A percentile compares a stretch with the other conserved stretches of the same genome.
phyloP scores from a whole-genome alignment of 1,139 yeast species.

The Pichia terricola region DNA sequence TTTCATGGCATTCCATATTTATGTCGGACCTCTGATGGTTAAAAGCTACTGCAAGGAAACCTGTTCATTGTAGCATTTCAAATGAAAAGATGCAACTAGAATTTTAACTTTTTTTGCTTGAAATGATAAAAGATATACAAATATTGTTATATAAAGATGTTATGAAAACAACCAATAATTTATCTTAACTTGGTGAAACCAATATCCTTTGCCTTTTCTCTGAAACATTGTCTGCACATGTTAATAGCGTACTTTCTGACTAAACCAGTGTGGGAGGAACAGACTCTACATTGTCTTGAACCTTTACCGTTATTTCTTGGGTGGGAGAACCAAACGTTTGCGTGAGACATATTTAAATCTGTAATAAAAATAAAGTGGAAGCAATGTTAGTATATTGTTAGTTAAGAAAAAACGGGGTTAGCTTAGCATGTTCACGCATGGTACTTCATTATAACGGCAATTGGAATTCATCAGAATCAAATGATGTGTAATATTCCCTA shows the following conservation, averaged over 20 bases:
- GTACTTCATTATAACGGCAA: background rate
- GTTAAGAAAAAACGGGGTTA: background rate
- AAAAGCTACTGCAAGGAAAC: no score
- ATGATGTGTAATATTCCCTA: no score
- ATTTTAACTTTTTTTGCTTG: no score
- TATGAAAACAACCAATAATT: conserved; percentile 20
- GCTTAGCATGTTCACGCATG: no score
- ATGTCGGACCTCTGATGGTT: no score
- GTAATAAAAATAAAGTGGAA: background rate
- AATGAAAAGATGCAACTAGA: no score
- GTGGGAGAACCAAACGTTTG: conserved; percentile 99
- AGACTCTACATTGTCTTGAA: conserved; percentile 99
- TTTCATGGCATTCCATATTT: no score
- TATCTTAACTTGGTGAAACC: conserved; percentile 99
- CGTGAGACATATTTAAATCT: conserved; percentile 79
- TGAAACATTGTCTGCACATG: conserved; percentile 99
- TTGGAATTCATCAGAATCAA: background rate
- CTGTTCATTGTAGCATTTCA: no score
- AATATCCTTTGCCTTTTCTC: conserved; percentile 98
- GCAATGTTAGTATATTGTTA: conserved; percentile 9
- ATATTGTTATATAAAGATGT: no score
- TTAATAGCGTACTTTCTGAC: conserved; percentile 99
- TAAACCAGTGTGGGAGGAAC: conserved; percentile 98
- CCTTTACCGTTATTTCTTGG: conserved; percentile 99
- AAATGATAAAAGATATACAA: no score